Evolutionary conservation across 2,329 filamentous ascomycete genomes (phyloP).

Genomic region (Fusarium concolor): DNA sequence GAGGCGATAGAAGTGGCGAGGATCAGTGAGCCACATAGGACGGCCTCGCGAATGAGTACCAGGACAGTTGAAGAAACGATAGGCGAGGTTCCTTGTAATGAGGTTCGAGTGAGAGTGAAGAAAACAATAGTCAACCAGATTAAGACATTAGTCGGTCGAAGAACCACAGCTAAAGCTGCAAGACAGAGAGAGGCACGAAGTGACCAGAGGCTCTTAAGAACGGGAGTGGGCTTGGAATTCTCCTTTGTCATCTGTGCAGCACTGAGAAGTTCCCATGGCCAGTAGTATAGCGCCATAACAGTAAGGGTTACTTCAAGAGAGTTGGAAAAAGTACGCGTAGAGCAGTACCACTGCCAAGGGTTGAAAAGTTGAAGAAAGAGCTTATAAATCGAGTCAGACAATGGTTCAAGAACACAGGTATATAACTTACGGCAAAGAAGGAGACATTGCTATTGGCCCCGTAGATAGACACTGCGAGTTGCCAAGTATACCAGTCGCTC

Average conservation of each 20-base stretch:
- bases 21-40: conserved; percentile 71
- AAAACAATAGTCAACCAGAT: conserved; percentile 79
- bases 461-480: conserved; percentile 79
- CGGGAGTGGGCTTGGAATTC: conserved; percentile 50
- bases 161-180: conserved; percentile 83
- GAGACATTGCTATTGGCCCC: conserved; percentile 72
- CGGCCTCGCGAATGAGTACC: conserved; percentile 70
- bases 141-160: conserved; percentile 89
- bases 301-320: conserved; percentile 92
- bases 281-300: conserved; percentile 79
- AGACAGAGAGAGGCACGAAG: conserved; percentile 73
- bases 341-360: conserved; percentile 96
- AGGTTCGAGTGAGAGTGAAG: conserved; percentile 58
- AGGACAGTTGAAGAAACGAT: conserved; percentile 58
- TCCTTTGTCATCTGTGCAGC: conserved; percentile 55
- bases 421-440: conserved; percentile 73
- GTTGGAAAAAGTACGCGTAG: conserved; percentile 93
- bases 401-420: background rate
- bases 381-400: conserved; percentile 34
- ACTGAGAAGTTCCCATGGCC: conserved; percentile 83
- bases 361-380: conserved; percentile 53
- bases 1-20: conserved; percentile 72
- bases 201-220: conserved; percentile 44
- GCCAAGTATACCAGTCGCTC: conserved; percentile 90
- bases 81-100: conserved; percentile 54